Evolutionary conservation across 768 basidiomycete species (phyloP).

Genomic region (Hysterangium stoloniferum): DNA sequence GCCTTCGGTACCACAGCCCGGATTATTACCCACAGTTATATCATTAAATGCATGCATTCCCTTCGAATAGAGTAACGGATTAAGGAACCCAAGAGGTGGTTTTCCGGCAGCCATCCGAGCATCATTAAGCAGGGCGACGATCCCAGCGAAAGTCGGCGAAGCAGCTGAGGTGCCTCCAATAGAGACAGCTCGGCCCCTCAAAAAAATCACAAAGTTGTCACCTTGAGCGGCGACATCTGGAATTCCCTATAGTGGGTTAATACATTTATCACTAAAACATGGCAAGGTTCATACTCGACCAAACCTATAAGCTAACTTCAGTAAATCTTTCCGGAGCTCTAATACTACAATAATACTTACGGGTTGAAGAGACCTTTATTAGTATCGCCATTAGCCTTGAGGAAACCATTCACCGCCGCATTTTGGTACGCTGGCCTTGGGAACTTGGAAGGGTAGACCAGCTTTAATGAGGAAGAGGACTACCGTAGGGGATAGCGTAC

Average conservation of each 20-base stretch:
- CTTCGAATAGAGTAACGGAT: conserved; percentile 47
- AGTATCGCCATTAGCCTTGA: conserved; percentile 37
- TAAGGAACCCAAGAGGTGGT: conserved; percentile 55
- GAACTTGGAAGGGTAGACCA: too few relatives aligned
- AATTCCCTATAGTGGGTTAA: conserved; percentile 33
- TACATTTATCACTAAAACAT: not conserved
- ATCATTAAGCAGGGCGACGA: conserved; percentile 38
- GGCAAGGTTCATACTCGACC: conserved; percentile 2
- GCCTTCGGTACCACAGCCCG: conserved; percentile 54
- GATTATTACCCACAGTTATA: conserved; percentile 48
- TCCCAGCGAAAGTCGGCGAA: conserved; percentile 50
- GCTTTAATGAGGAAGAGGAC: too few relatives aligned
- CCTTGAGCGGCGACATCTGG: conserved; percentile 66
- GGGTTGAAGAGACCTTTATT: conserved; percentile 56
- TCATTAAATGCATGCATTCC: conserved; percentile 44
- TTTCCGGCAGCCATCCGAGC: conserved; percentile 38
- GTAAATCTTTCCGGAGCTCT: not conserved
- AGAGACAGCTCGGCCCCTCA: conserved; percentile 28
- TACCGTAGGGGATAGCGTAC: too few relatives aligned
- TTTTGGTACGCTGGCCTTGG: conserved; percentile 47
- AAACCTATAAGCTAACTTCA: not conserved
- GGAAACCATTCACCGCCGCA: conserved; percentile 34
- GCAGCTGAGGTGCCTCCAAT: conserved; percentile 62
- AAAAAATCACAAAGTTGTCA: conserved; percentile 39
- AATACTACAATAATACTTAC: conserved; percentile 27